phyloP scores from a whole-genome alignment of 768 basidiomycete species.

The Paxillus involutus region DNA sequence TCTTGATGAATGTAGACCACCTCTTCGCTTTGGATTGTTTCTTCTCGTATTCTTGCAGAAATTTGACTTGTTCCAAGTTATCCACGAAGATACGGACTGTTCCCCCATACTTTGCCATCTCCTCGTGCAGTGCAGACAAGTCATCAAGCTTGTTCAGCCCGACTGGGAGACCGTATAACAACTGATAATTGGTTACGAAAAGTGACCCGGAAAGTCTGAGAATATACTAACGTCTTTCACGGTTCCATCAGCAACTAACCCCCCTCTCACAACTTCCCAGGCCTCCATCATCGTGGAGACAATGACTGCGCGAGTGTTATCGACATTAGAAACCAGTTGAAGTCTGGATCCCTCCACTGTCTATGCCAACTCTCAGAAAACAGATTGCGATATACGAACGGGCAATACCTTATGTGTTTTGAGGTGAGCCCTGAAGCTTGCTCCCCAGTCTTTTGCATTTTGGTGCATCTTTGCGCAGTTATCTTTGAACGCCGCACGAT shows the following conservation, averaged over 20 bases:
- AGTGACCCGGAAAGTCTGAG: not conserved
- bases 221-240: slow-evolving; percentile 69
- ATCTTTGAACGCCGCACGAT: slow-evolving; percentile 65
- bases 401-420: slow-evolving; percentile 75
- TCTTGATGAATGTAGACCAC: slow-evolving; percentile 82
- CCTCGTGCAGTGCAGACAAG: slow-evolving; percentile 57
- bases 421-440: slow-evolving; percentile 77
- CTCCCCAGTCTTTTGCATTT: slow-evolving; percentile 64
- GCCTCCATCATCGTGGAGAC: slow-evolving; percentile 86
- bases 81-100: slow-evolving; percentile 71
- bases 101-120: slow-evolving; percentile 54
- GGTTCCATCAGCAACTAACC: slow-evolving; percentile 66
- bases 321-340: slow-evolving; percentile 58
- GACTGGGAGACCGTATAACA: slow-evolving; percentile 80
- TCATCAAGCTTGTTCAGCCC: slow-evolving; percentile 71
- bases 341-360: slow-evolving; percentile 73
- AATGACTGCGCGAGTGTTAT: slow-evolving; percentile 60
- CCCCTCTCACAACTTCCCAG: slow-evolving; percentile 67
- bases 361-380: slow-evolving; percentile 34
- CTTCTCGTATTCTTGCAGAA: slow-evolving; percentile 60
- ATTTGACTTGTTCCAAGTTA: slow-evolving; percentile 68
- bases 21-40: slow-evolving; percentile 36
- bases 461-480: slow-evolving; percentile 77
- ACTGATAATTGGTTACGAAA: slow-evolving; percentile 40
- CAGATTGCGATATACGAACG: not conserved